Conservation (phyloP, 345 rosid genomes). For the Rhodamnia rubescens region DNA sequence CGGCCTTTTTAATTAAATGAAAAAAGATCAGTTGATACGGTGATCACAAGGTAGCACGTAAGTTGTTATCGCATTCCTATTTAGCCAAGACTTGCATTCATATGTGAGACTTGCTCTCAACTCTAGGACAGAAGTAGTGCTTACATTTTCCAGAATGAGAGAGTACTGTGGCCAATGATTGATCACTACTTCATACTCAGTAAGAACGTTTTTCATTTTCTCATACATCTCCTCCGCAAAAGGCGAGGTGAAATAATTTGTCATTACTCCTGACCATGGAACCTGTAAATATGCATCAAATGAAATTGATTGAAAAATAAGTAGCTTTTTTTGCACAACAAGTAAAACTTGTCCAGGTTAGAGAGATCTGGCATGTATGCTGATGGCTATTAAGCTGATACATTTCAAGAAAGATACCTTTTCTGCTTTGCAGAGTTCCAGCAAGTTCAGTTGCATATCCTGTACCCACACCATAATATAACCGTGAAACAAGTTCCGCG, state of each 20-base stretch:
- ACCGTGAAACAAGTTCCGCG: conserved; percentile 60
- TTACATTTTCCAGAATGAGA: conserved; percentile 73
- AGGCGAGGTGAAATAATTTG: conserved; percentile 86
- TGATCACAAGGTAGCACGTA: background rate
- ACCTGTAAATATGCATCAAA: conserved; percentile 26
- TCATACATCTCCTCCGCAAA: conserved; percentile 94
- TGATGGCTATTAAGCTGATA: background rate
- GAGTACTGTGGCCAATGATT: conserved; percentile 94
- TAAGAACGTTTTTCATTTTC: conserved; percentile 57
- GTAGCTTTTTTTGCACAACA: background rate
- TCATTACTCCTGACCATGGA: conserved; percentile 75
- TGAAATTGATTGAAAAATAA: background rate
- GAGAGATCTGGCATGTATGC: background rate
- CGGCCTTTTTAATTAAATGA: conserved; percentile 35
- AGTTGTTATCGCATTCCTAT: background rate
- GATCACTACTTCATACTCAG: conserved; percentile 79
- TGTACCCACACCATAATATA: conserved; percentile 90
- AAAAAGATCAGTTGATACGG: background rate
- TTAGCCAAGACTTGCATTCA: background rate
- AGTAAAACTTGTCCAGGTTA: background rate
- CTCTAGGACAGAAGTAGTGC: conserved; percentile 2
- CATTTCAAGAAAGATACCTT: conserved; percentile 37
- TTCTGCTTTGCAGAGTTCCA: conserved; percentile 81
- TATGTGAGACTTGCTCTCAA: background rate
- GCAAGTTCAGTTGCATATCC: conserved; percentile 86